These are phyloP conservation scores for Solanum pimpinellifolium DNA, from an alignment of 257 asterid species.

Conservation along the genomic window DNA sequence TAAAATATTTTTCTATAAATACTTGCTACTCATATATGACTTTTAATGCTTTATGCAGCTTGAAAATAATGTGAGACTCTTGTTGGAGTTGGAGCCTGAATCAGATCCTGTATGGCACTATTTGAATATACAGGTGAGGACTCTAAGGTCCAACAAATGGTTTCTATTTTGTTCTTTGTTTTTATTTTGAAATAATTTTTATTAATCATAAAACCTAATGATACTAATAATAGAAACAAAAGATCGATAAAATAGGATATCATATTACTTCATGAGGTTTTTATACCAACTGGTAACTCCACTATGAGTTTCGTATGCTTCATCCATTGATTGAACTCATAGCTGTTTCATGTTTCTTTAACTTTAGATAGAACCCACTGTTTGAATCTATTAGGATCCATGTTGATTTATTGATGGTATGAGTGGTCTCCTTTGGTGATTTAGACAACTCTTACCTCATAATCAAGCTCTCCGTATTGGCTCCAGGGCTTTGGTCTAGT, in stretches of 20 bases:
- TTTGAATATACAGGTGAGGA: conserved; percentile 75
- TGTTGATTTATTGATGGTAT: not conserved
- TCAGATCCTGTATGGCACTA: conserved; percentile 97
- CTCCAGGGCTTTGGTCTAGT: not conserved
- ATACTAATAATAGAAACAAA: not conserved
- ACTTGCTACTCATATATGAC: not conserved
- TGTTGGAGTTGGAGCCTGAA: conserved; percentile 94
- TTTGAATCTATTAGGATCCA: not conserved
- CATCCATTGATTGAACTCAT: not conserved
- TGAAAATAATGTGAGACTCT: conserved; percentile 85
- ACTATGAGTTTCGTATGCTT: not conserved
- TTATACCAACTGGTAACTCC: not conserved
- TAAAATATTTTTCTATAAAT: not conserved
- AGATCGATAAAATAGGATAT: not conserved
- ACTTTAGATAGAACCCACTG: not conserved
- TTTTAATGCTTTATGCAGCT: conserved; percentile 59
- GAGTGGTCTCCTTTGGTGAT: not conserved
- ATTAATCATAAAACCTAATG: not conserved
- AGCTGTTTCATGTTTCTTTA: not conserved
- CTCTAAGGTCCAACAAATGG: not conserved
- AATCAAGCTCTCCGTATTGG: not conserved
- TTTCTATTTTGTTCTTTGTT: not conserved
- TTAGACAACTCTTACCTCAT: not conserved
- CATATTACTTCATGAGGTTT: not conserved
- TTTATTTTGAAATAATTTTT: no score